Base-by-base conservation (phyloP, 176 grass and related monocot genomes). In the Oryza nivara region DNA sequence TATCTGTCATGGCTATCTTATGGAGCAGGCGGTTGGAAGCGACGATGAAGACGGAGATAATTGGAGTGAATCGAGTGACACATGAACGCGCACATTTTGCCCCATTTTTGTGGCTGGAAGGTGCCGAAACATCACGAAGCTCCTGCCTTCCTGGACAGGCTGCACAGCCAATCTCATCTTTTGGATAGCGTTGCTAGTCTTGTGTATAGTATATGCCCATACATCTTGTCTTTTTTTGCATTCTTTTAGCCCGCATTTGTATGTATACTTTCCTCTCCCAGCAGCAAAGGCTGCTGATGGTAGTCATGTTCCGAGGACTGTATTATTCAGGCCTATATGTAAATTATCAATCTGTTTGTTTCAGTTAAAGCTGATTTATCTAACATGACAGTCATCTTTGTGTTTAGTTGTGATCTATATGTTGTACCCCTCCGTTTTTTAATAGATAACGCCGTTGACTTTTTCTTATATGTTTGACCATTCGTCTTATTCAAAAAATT, bases 31-130 rank as follows among this genome's bases (percentile, higher is more conserved):
- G 65, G 97, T 88, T 14, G 97, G 97, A 84, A 96, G 97, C 26
- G 97, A 99, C 2, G 97, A 99, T 17, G 97, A 98, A 81, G 93
- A 99, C 34, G 93, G 68, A n/a, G 97, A 99, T 91, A 91, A 80
- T 56, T 99, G 97, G 97, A 96, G 97, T 14, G 97, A 99, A 75
- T 87, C 88, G 97, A 96, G 97, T n/a, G 97, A 99, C 84, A 83
- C 90, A 63, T 96, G 82, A 66, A 25, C 25, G 15, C 26, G 9
- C 19, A 25, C 4, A n/a, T 40, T 81, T 78, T 67, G 54, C 71
- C 65, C 13, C 71, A 76, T 65, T 79, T 72, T 58, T 43, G 48
- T 65, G 51, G 69, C 75, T 79, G 75, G 40, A 71, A 38, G 68
- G 30, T 90, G 70, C 51, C 70, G 75, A 84, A 23, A 49, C 75